These are phyloP conservation scores for Beauveria scarabaeidicola DNA, from an alignment of 2,329 filamentous ascomycete genomes.

Conservation along the genomic window DNA sequence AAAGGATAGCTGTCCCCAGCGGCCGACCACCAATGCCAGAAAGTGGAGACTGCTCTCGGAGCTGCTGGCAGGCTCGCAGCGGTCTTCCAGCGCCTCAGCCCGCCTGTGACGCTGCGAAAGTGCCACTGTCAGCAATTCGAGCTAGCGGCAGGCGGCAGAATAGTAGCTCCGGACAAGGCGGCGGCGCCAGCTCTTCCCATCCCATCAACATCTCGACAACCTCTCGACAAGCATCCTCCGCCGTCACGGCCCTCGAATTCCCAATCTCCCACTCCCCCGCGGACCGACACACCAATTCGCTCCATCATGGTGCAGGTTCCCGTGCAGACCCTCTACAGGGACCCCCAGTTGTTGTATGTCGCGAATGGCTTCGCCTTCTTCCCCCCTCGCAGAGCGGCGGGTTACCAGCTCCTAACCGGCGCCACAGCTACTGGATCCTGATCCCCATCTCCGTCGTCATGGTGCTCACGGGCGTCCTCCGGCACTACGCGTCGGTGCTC, in stretches of 20 bases:
- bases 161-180: slow-evolving; percentile 9
- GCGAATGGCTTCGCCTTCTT: not conserved
- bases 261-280: not conserved
- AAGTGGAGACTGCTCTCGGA: not conserved
- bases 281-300: not conserved
- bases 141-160: slow-evolving; percentile 13
- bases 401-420: not conserved
- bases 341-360: slow-evolving; percentile 92
- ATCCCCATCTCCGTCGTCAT: slow-evolving; percentile 96
- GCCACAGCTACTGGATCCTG: slow-evolving; percentile 89
- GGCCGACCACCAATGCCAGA: not conserved
- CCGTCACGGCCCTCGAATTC: not conserved
- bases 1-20: slow-evolving; percentile 12
- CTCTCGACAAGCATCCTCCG: not conserved
- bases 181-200: not conserved
- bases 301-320: slow-evolving; percentile 69
- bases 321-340: slow-evolving; percentile 93
- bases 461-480: slow-evolving; percentile 90
- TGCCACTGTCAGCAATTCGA: not conserved
- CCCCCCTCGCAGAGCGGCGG: no score
- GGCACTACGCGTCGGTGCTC: slow-evolving; percentile 91
- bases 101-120: not conserved
- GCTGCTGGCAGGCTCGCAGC: not conserved
- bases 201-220: not conserved
- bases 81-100: not conserved